Evolutionary conservation across 202 grass and related monocot species (phyloP), one percentile per base, ranked within the genome.

Genomic region (Setaria italica): DNA sequence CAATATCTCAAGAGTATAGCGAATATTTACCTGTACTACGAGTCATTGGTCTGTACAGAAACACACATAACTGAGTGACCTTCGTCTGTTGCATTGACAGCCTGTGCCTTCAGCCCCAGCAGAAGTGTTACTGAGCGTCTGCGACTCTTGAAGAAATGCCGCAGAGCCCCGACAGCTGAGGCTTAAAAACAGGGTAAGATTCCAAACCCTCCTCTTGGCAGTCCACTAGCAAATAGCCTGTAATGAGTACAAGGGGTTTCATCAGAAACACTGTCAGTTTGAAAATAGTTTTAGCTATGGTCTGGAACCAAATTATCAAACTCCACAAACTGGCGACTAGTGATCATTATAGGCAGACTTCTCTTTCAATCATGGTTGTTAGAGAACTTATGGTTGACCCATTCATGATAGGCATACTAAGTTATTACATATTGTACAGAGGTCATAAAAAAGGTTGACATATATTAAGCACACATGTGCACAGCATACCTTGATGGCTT

Each of bases 41-140:
- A 78, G 82, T 81, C 82, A 85, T 71, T 81, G 64, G 78, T 85
- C 58, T 85, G 65, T 88, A 90, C 85, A 88, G 64, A 6, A 78
- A 72, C 57, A 82, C 39, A 81, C 48, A 76, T 66, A 70, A 84
- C 34, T 81, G 20, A 58, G 78, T 29, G 69, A 77, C 56, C 70
- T 66, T 85, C 6, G 6, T 81, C 81, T 90, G 77, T 65, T 85
- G 89, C 77, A 67, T 59, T 76, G 71, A 80, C 70, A 88, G 70
- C 64, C 81, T 85, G 54, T 85, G 83, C 20, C 74, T 64, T 85
- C 77, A 91, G 81, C 53, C 19, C 34, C 54, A 80, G 65, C 57
- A 78, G 39, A 81, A 87, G 71, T 78, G 65, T 85, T 72, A 76
- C 71, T 82, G 70, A 13, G 62, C 65, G 48, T 58, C 80, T 77